These are phyloP conservation scores for Blastobotrys mokoenaii DNA, from an alignment of 805 yeast genomes.

Conservation along the genomic window DNA sequence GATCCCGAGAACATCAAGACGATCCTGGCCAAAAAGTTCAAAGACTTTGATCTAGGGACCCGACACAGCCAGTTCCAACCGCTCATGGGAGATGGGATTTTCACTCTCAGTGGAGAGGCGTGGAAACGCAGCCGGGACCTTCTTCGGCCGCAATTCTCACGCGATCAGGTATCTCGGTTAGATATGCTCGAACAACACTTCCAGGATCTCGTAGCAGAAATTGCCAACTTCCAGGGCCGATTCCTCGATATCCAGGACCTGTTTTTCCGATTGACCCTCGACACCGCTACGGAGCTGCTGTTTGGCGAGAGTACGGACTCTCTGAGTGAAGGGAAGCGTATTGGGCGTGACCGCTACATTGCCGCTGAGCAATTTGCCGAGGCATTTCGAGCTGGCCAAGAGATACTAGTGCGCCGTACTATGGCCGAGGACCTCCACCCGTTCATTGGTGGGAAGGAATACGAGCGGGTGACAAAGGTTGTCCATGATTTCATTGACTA, in stretches of 20 bases:
- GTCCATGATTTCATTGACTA: conserved; percentile 32
- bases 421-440: conserved; percentile 17
- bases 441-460: conserved; percentile 19
- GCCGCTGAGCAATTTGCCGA: conserved; percentile 6
- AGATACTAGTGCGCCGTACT: neutral
- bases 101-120: conserved; percentile 28
- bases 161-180: conserved; percentile 26
- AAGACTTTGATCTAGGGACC: conserved; percentile 22
- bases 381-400: conserved; percentile 10
- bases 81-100: conserved; percentile 29
- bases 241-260: conserved; percentile 21
- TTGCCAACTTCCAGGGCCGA: neutral
- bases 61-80: conserved; percentile 23
- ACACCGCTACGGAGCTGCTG: conserved; percentile 1
- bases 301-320: conserved; percentile 9
- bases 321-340: conserved; percentile 17
- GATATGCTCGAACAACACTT: conserved; percentile 21
- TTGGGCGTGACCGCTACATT: neutral
- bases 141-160: conserved; percentile 29
- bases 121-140: conserved; percentile 31
- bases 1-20: conserved; percentile 28
- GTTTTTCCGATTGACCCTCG: conserved; percentile 19
- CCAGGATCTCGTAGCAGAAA: conserved; percentile 1
- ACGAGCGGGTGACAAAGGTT: conserved; percentile 14
- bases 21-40: conserved; percentile 22